Conservation (phyloP, 2,329 filamentous ascomycete species). For the Penicillium occitanis region DNA sequence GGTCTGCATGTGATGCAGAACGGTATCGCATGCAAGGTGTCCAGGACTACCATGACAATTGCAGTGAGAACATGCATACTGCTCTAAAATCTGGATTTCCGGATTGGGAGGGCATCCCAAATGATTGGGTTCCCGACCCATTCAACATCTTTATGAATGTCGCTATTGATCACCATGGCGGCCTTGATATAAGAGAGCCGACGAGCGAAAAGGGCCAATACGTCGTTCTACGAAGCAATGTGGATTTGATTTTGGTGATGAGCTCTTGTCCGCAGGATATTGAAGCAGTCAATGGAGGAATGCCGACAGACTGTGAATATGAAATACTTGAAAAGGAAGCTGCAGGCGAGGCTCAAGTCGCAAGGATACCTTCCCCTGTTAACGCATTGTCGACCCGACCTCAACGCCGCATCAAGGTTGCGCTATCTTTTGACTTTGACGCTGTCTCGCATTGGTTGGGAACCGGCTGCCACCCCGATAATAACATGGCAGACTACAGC, state of each 20-base stretch:
- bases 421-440: slow-evolving; percentile 52
- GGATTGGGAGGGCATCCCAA: slow-evolving; percentile 23
- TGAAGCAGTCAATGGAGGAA: slow-evolving; percentile 38
- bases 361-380: background rate
- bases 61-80: slow-evolving; percentile 41
- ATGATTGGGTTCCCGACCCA: slow-evolving; percentile 42
- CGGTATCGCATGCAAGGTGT: slow-evolving; percentile 41
- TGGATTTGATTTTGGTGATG: slow-evolving; percentile 43
- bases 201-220: slow-evolving; percentile 38
- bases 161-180: slow-evolving; percentile 36
- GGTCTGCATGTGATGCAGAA: slow-evolving; percentile 43
- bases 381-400: background rate
- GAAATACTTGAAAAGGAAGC: background rate
- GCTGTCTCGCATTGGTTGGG: slow-evolving; percentile 56
- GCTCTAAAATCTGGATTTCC: slow-evolving; percentile 23
- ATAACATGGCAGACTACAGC: slow-evolving; percentile 52
- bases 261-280: slow-evolving; percentile 48
- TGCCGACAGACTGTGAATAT: slow-evolving; percentile 32
- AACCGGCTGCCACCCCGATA: slow-evolving; percentile 50
- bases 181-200: slow-evolving; percentile 35
- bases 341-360: background rate
- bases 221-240: slow-evolving; percentile 38
- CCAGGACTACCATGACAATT: slow-evolving; percentile 43
- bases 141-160: slow-evolving; percentile 50
- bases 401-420: slow-evolving; percentile 8